Evolutionary conservation across 2,329 filamentous ascomycete genomes (phyloP), one percentile per base, ranked within the genome.

Genomic region (Dactylellina parvicollis): DNA sequence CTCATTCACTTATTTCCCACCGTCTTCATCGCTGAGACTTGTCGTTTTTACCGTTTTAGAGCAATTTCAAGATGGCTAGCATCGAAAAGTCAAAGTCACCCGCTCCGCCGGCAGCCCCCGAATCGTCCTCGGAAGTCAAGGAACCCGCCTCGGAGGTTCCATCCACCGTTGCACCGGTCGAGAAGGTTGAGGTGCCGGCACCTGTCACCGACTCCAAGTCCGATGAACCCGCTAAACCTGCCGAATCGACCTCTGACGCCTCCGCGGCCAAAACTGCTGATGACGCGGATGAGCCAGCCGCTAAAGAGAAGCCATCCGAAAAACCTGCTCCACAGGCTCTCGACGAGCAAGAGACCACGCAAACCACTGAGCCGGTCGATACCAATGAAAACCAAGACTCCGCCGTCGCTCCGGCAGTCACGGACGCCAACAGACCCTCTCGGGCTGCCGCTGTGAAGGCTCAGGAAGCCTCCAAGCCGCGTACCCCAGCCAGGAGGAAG

Each of bases 401-500:
- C 22, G 26, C 46, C 12, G 34, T 50, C 46, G 42, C 47, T 12
- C 55, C 69, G 22, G 26, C 49, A 34, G 44, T 30, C 38, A 55
- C 69, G 20, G 69, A 73, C 42, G 52, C 34, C 38, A 56, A 52
- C 30, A 46, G 69, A 50, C 69, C 69, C n/a, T 73, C 69, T 9
- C 32, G 69, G 24, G 69, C 69, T 50, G 69, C 69, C 32, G 69
- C 69, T 32, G 59, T 65, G n/a, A 73, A 65, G 47, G 60, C 69
- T 12, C 69, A 73, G 18, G 69, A 73, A 66, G 69, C 69, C 46
- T 20, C 60, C 28, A 73, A 73, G 32, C 18, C 60, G 9, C 69
- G 60, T 34, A 73, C 76, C 49, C 64, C 66, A 20, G 52, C 69
- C n/a, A 77, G 73, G 75, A 77, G 75, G 46, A 78, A 78, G 74